Percentiles rank a stretch among this genome's conserved stretches.
phyloP scores from a whole-genome alignment of 441 rosid species.

The California macrophylla region DNA sequence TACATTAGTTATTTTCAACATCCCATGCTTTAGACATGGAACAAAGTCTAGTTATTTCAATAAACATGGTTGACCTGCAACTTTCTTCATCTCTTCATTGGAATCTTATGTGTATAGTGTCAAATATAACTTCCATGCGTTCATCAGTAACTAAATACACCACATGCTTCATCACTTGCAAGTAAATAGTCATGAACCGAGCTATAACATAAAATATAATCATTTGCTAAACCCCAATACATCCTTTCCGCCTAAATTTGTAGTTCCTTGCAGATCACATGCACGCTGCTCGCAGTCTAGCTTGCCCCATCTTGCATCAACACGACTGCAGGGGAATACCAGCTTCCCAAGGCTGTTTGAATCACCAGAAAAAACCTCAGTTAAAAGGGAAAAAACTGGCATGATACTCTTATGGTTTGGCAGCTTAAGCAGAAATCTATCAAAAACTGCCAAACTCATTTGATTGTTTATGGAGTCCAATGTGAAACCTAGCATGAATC shows the following conservation, averaged over 20 bases:
- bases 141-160: not conserved
- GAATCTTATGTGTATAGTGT: not conserved
- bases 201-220: not conserved
- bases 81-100: not conserved
- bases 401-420: not conserved
- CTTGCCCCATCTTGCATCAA: slow-evolving; percentile 98
- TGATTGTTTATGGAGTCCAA: not conserved
- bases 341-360: slow-evolving; percentile 61
- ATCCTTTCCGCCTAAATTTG: slow-evolving; percentile 14
- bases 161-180: not conserved
- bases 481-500: not conserved
- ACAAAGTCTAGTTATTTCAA: not conserved
- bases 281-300: slow-evolving; percentile 78
- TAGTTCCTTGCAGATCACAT: slow-evolving; percentile 72
- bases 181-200: not conserved
- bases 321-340: slow-evolving; percentile 73
- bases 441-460: not conserved
- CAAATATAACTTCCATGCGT: not conserved
- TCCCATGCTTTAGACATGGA: not conserved
- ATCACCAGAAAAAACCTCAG: not conserved
- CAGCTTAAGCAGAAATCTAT: not conserved
- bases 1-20: not conserved
- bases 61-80: not conserved
- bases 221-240: not conserved
- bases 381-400: not conserved